Base-by-base conservation (phyloP, 306 rosid genomes). In the Calophaca sinica region DNA sequence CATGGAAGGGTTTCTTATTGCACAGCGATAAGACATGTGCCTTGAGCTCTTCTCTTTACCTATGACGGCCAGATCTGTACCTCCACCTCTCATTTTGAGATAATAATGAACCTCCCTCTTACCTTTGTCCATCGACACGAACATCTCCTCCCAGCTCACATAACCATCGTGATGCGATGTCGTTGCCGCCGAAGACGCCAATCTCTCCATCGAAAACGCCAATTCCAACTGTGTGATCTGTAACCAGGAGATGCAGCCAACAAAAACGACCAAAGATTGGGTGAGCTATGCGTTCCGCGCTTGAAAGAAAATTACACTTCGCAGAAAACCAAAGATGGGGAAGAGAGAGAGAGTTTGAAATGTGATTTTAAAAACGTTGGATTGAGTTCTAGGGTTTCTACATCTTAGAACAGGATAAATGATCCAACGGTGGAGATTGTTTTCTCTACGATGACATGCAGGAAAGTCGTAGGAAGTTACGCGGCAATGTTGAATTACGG, bases 11-110 rank as follows among this genome's bases (percentile, higher is more conserved):
- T 54, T 70, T 39, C 63, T 61, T 6, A 86, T 13, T 0, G 88
- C 88, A 7, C 86, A 89, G 64, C 75, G 91, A 80, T 91, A 94
- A 6, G 92, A 81, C 91, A 91, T 84, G 68, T 87, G 91, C 72
- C 91, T 79, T 10, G 81, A 60, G 82, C 87, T 89, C 86, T 83
- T 91, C 80, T 94, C 98, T 73, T 85, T 94, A 3, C 94, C 98
- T 0, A 89, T 68, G 11, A 91, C 89, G 0, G 88, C 97, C 78
- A 94, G 97, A 94, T 94, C 94, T 70, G 86, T 83, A 62, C 71
- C 75, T 4, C 94, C 96, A 46, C 77, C 86, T 5, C 77, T 72
- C 11, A 84, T 79, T 71, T 80, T 91, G 14, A 94, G 83, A 41
- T 76, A 82, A 59, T 88, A 94, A 41, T 85, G 93, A 38, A 94